Evolutionary conservation across 768 basidiomycete species (phyloP), one percentile per base, ranked within the genome.

Genomic region (Boletellus sp.): DNA sequence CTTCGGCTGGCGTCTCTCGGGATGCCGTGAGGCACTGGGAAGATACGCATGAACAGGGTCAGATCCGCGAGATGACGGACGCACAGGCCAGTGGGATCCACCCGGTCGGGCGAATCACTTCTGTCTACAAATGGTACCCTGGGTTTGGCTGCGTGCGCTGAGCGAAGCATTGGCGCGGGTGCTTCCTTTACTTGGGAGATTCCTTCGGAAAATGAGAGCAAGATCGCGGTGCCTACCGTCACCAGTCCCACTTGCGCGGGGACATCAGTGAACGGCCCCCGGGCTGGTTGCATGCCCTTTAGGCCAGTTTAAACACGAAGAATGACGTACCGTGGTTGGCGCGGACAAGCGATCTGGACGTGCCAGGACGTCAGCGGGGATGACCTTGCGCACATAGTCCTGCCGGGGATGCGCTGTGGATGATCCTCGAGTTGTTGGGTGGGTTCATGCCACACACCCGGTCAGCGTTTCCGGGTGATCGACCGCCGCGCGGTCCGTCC

Each of bases 361-460:
- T 33, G 24, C 42, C 28, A 48, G 10, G 32, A 50, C 42, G 49
- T 56, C 60, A 49, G 48, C 24, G 22, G 15, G 28, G 20, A 31
- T 40, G n/a, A 13, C 19, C 26, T 5, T 24, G 42, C 6, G 26
- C 33, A 34, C 44, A 31, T 28, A 31, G 20, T 24, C 44, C 33
- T 6, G 33, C 23, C 36, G 37, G 26, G 40, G 38, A 48, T 22
- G 42, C 33, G 38, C 35, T 35, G 44, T 28, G 33, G 35, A 42
- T 35, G 50, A 60, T 51, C 48, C 51, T 60, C 48, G 38, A 46
- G 57, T 55, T 50, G 50, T 49, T 40, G 35, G 42, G 48, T 48
- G 48, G 48, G 19, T 48, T 23, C 12, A 12, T 50, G 28, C 28
- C 28, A 28, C 34, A 45, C 37, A 24, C 19, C 12, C 24, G 24